Percentiles rank a stretch among this genome's conserved stretches.
Evolutionary conservation across 2,329 filamentous ascomycete species (phyloP).

Genomic region (Achaetomium macrosporum): DNA sequence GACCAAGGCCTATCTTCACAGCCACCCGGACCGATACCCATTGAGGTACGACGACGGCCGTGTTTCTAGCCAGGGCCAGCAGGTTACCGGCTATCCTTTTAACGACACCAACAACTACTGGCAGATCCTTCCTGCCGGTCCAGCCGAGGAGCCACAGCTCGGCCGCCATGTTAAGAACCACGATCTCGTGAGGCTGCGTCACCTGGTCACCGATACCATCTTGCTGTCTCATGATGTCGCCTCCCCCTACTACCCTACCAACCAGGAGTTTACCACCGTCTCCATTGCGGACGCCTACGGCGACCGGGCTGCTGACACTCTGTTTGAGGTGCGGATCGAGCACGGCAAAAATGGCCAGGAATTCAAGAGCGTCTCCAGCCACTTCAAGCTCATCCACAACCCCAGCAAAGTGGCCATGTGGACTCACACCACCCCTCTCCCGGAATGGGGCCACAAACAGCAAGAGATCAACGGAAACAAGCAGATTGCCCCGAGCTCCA

Average conservation of each 20-base stretch:
- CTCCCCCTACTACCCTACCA: constrained; percentile 91
- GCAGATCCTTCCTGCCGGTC: constrained; percentile 72
- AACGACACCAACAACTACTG: constrained; percentile 99
- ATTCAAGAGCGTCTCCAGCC: constrained; percentile 83
- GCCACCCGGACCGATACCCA: constrained; percentile 82
- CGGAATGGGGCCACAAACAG: constrained; percentile 95
- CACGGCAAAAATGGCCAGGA: constrained; percentile 73
- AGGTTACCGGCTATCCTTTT: constrained; percentile 95
- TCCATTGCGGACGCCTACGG: constrained; percentile 64
- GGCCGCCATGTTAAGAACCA: constrained; percentile 71
- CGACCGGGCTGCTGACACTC: constrained; percentile 74
- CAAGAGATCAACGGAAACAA: constrained; percentile 99
- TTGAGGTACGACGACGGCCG: constrained; percentile 95
- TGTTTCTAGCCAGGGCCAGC: constrained; percentile 94
- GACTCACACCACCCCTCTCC: constrained; percentile 92
- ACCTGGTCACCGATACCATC: constrained; percentile 77
- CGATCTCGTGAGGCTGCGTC: constrained; percentile 79
- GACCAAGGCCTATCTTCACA: constrained; percentile 93
- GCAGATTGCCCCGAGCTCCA: constrained; percentile 81
- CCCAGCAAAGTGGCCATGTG: constrained; percentile 98
- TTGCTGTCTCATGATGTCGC: constrained; percentile 95
- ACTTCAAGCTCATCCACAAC: constrained; percentile 94
- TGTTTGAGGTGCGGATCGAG: constrained; percentile 91
- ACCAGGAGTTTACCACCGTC: constrained; percentile 95
- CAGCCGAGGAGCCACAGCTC: constrained; percentile 49